Base-by-base conservation (phyloP, 2,329 filamentous ascomycete genomes). In the Apiospora rasikravindrae region DNA sequence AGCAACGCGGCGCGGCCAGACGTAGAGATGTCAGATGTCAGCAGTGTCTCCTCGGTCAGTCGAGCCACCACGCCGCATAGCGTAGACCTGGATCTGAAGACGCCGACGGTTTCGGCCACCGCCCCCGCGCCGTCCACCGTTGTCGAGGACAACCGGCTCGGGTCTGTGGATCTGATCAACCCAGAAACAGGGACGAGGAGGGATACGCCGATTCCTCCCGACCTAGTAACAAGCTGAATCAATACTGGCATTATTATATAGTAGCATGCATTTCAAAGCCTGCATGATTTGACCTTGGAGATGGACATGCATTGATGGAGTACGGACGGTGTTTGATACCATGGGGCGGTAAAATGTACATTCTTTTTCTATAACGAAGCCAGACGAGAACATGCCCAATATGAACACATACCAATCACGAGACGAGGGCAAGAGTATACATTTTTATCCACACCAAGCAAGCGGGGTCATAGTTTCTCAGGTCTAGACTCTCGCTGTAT, bases 21-120 rank as follows among this genome's bases (percentile, higher is more conserved):
- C 44, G 79, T 87, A 7, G 85, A 88, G 66, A 87, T 87, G 84
- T 87, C 85, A n/a, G 87, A 88, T 72, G 77, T 79, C 7, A 82
- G 80, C 72, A 86, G 83, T 74, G 78, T 81, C 71, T 71, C 78
- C 26, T 83, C 83, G 5, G 83, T 83, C 67, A 79, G 80, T 37
- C 75, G 77, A 64, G 80, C 77, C 22, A 74, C 80, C 5, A 78
- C 79, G 29, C 77, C 77, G 22, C 74, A 70, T 51, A 76, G 74
- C 72, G 80, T 83, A 22, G 77, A 79, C 72, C 82, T 84, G 29
- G 83, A 85, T 44, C 73, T 79, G 67, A 82, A 80, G 72, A 87
- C 85, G 10, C 84, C 85, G 7, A 83, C 80, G 1, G 80, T 80
- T 26, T 24, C 75, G 75, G 53, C 22, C 11, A 24, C 22, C 19